Evolutionary conservation across 257 asterid species (phyloP), one percentile per base, ranked within the genome.

Genomic region (Solanum lignicaule): DNA sequence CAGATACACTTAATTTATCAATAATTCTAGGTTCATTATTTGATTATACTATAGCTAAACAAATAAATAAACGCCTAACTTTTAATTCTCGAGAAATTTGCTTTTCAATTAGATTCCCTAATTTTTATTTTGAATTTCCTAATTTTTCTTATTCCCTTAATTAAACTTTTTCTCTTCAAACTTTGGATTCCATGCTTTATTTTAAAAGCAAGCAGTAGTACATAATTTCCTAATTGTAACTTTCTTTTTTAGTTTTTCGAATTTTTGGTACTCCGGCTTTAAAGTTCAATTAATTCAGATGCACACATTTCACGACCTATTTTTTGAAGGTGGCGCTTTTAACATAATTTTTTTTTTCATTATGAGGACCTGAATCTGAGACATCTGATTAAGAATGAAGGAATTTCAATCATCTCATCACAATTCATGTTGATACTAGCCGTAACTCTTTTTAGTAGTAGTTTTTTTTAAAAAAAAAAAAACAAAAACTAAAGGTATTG

Each of bases 141-240:
- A 5, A 27, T 16, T 5, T 29, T 3, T 10, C 18, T n/a, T 12
- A 13, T 74, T 4, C 65, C 66, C 38, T 43, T 79, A 27, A 27
- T 43, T 43, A 82, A 46, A 1, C 12, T 29, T 46, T 79, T 81
- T 9, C 4, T 31, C 20, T 18, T 48, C 20, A 10, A 20, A 82
- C 86, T 82, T 82, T 48, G 86, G 86, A 82, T 82, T 29, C 86
- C 86, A 82, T 82, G 43, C 69, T 48, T 82, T 52, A 18, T 29
- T 21, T 29, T 18, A 48, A 82, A 82, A 88, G 52, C 32, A 35
- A 48, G 35, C 3, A 74, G 10, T 20, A 35, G 82, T 52, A 23
- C 16, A 84, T 55, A 52, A 83, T 83, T 90, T 82, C 21, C 69
- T 48, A 81, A 29, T 7, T 25, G 78, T 71, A 16, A 31, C 39